Evolutionary conservation across 495 filamentous ascomycete species (phyloP), one percentile per base, ranked within the genome.

Genomic region (Tuber borchii): DNA sequence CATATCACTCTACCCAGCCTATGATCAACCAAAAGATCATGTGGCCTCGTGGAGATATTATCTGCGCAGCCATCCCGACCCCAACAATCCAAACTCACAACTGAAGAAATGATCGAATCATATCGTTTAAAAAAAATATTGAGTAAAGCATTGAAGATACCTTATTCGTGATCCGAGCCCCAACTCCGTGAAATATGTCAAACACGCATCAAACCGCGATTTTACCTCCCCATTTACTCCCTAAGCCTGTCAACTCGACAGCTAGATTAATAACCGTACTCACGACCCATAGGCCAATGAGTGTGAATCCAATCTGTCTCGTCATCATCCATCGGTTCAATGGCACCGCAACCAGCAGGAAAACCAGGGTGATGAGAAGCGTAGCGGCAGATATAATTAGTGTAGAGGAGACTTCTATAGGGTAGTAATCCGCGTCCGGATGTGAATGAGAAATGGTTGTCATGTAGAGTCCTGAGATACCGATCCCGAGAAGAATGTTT

Each of bases 401-500:
- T 16, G 95, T 94, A 37, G 90, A 91, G 71, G 90, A 91, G 71
- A 99, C 91, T 78, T 92, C 88, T 77, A 99, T 92, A 77, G 90
- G 87, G 82, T 97, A 97, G 16, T 89, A 87, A 77, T 88, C 86
- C 78, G 89, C 89, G 37, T 86, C 84, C 72, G 82, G 80, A 42
- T 88, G 82, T 71, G 88, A 85, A 14, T 89, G 89, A 20, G 87
- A 86, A 8, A 86, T 85, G 42, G 94, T 83, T 7, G 90, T 92
- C 87, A 97, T 95, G 80, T 93, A 97, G 45, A 93, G 86, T 1
- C 96, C 96, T 34, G 91, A 91, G 14, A 97, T 84, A 4, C 96
- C 96, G 70, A 99, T 93, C 0, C 96, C 96, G 19, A 99, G 89
- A 0, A 99, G 85, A 73, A 99, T 99, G 81, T 99, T 99, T 39